Base-by-base conservation (phyloP, 106 monocot species). In the Xerophyta viscosa region DNA sequence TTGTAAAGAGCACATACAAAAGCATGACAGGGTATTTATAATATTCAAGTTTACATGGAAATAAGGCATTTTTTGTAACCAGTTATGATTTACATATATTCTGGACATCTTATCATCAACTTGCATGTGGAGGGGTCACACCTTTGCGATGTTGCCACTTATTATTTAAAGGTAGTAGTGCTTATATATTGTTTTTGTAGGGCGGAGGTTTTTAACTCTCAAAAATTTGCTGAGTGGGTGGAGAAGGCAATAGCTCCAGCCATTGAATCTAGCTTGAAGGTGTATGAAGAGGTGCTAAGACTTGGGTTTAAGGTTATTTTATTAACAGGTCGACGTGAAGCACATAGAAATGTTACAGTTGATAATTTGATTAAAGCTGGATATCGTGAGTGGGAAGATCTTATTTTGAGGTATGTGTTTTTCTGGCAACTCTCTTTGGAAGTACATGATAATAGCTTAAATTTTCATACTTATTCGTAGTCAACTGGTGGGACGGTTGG, bases 321-420 rank as follows among this genome's bases (percentile, higher is more conserved):
- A 52, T 49, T 92, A 48, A 86, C 86, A 6, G 91, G 91, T 29
- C 58, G 91, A 37, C 72, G 76, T 61, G 91, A 92, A 68, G 70
- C 19, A 27, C 86, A 92, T 14, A 70, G 64, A 47, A 67, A 19
- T 42, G 49, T 79, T 28, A 92, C 91, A 3, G 31, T 67, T 41
- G 61, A 79, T 27, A 92, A 92, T 64, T 60, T 92, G 29, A 39
- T 36, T 3, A 61, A 33, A 37, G 82, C 58, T 28, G 91, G 91
- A 3, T 82, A 72, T 60, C 65, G 23, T 4, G 57, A 68, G 33
- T 92, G 91, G 91, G 72, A 79, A 8, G 70, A 52, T 60, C 91
- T 92, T 50, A 82, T 92, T 57, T 67, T 86, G 46, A 82, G 91
- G 91, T 92, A 13, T 50, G 21, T 60, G 20, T 2, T 10, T 56